phyloP scores from a whole-genome alignment of 208 protist genomes.

The Phytomonas sp. region DNA sequence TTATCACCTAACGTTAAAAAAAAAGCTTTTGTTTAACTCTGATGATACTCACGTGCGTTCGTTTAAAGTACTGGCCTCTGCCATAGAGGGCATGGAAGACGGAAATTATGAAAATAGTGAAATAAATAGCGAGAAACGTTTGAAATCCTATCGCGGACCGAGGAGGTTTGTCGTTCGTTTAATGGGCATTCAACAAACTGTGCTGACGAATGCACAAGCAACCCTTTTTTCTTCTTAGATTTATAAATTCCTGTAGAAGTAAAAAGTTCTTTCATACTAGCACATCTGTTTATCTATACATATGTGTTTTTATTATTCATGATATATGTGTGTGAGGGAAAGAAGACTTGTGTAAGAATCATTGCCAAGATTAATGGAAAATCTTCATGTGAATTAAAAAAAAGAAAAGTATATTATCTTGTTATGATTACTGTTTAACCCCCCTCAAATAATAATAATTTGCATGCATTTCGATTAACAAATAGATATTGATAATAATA shows the following conservation, averaged over 20 bases:
- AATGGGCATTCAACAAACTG: constrained; percentile 7
- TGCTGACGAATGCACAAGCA: constrained; percentile 2
- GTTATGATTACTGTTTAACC: not conserved
- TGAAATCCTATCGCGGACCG: constrained; percentile 1
- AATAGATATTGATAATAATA: not conserved
- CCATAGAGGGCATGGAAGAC: not conserved
- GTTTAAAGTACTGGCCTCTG: not conserved
- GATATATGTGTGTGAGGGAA: not conserved
- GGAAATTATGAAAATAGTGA: not conserved
- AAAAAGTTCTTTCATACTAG: not conserved
- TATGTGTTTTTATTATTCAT: too few relatives aligned
- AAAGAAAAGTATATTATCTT: not conserved
- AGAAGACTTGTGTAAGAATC: not conserved
- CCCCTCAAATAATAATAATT: not conserved
- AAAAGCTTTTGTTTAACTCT: not conserved
- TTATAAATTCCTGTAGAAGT: not conserved
- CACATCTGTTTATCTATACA: not conserved
- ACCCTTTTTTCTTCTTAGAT: not conserved
- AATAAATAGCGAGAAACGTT: not conserved
- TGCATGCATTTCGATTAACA: not conserved
- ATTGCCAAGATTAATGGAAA: not conserved
- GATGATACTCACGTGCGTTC: not conserved
- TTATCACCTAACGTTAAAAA: not conserved
- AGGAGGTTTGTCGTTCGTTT: constrained; percentile 5
- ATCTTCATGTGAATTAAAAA: not conserved